These are phyloP conservation scores for Diaporthe amygdali DNA, from an alignment of 2,329 filamentous ascomycete species.

Conservation along the genomic window DNA sequence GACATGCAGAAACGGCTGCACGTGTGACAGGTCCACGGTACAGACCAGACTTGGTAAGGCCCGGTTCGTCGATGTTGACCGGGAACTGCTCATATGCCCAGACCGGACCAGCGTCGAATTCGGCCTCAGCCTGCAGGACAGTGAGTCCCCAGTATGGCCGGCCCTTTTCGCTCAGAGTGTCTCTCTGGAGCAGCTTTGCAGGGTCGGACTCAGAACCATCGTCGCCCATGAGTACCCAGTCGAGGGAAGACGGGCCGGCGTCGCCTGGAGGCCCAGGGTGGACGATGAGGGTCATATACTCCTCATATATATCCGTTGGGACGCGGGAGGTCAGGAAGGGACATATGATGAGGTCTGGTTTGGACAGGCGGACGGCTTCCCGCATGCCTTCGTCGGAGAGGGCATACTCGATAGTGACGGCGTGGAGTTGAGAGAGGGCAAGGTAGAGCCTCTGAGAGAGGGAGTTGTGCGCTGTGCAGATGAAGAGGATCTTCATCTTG, in stretches of 20 bases:
- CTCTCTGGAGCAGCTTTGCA: conserved; percentile 33
- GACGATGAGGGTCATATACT: conserved; percentile 44
- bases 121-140: conserved; percentile 43
- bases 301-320: conserved; percentile 41
- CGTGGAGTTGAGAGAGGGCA: conserved; percentile 39
- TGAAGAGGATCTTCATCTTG: conserved; percentile 40
- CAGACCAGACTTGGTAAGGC: conserved; percentile 45
- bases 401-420: conserved; percentile 46
- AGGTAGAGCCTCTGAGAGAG: conserved; percentile 46
- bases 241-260: conserved; percentile 45
- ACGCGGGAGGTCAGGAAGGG: conserved; percentile 46
- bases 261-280: conserved; percentile 48
- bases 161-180: conserved; percentile 34
- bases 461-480: conserved; percentile 51
- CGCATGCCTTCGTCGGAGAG: conserved; percentile 40
- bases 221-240: conserved; percentile 49
- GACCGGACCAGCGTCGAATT: conserved; percentile 48
- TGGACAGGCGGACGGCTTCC: conserved; percentile 41
- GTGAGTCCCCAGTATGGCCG: conserved; percentile 47
- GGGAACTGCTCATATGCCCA: conserved; percentile 50
- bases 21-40: conserved; percentile 45
- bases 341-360: conserved; percentile 46
- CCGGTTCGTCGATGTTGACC: conserved; percentile 44
- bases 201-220: conserved; percentile 41
- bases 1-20: conserved; percentile 42